Base-by-base conservation (phyloP, 495 filamentous ascomycete species). In the Cryomyces minteri region DNA sequence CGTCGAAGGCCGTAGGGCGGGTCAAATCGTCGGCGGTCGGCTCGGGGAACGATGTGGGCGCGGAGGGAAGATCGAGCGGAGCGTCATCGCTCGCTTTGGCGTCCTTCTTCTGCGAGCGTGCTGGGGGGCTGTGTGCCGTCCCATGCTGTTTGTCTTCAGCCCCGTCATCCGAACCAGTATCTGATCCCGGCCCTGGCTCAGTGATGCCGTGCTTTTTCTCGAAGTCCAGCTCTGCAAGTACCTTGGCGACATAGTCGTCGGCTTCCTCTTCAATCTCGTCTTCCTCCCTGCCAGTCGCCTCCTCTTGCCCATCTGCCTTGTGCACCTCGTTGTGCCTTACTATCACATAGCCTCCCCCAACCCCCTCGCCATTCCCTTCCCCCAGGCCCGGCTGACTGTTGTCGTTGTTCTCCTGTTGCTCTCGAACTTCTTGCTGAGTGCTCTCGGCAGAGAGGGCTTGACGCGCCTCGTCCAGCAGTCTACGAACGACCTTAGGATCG, bases 201-300 rank as follows among this genome's bases (percentile, higher is more conserved):
- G 45, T 39, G 10, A 28, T 5, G 4, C 47, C 49, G 37, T 58
- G 51, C 47, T 55, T 57, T 44, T 39, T 46, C 8, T 55, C 50
- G 1, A 59, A 28, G 10, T 56, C 59, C 5, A 59, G 43, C 46
- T 59, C 58, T 11, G 57, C 57, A 9, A 64, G 48, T 18, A 60
- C 49, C 30, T 48, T 44, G 18, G 58, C 47, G 25, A 62, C 54
- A 11, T 61, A 50, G 30, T 62, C 58, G 28, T 57, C 55, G 4
- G 60, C 54, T 28, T 57, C 58, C 37, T 54, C 44, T 14, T 58
- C 57, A 29, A 56, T 53, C 11, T 46, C 34, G 25, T 47, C 49
- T 29, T 59, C 56, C 31, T 25, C 18, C 18, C 18, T 25, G 41
- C 44, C 39, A 44, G 55, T 50, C 34, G 46, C 36, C 25, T 45